A percentile compares a stretch with the other conserved stretches of the same genome.
Evolutionary conservation across 108 stramenopile genomes (phyloP).

Genomic region (Pseudonitzschia pungens): DNA sequence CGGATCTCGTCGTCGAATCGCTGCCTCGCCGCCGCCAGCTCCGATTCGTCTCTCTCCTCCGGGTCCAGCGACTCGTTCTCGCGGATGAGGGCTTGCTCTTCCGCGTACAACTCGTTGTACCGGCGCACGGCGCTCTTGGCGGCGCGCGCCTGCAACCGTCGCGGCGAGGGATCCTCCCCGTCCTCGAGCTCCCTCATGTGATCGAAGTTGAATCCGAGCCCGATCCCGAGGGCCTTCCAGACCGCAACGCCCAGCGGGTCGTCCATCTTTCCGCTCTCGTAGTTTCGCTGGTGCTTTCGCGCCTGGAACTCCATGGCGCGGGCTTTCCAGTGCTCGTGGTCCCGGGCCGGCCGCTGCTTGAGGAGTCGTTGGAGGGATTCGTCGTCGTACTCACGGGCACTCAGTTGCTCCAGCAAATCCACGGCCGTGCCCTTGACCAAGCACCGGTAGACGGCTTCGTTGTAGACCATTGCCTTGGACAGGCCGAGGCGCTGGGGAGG

Average conservation of each 20-base stretch:
- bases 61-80: slow-evolving; percentile 15
- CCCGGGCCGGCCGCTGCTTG: background rate
- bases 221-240: slow-evolving; percentile 73
- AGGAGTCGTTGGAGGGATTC: slow-evolving; percentile 8
- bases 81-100: background rate
- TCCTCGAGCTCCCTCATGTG: slow-evolving; percentile 45
- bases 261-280: slow-evolving; percentile 10
- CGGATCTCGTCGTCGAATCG: slow-evolving; percentile 24
- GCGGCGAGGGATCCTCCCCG: slow-evolving; percentile 46
- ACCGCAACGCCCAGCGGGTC: slow-evolving; percentile 86
- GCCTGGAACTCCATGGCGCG: slow-evolving; percentile 39
- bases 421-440: slow-evolving; percentile 24
- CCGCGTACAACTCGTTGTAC: slow-evolving; percentile 30
- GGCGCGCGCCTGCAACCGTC: slow-evolving; percentile 70
- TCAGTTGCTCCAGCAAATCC: slow-evolving; percentile 14
- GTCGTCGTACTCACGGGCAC: background rate
- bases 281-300: background rate
- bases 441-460: slow-evolving; percentile 36
- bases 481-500: slow-evolving; percentile 50
- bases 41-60: slow-evolving; percentile 8
- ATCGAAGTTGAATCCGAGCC: slow-evolving; percentile 74
- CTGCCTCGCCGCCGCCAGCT: slow-evolving; percentile 2
- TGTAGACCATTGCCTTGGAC: slow-evolving; percentile 28
- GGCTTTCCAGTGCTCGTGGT: slow-evolving; percentile 38
- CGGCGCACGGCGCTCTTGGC: slow-evolving; percentile 80